Percentiles rank a stretch among this genome's conserved stretches.
These are phyloP conservation scores for Brassica cretica DNA, from an alignment of 345 rosid species.

Conservation along the genomic window DNA sequence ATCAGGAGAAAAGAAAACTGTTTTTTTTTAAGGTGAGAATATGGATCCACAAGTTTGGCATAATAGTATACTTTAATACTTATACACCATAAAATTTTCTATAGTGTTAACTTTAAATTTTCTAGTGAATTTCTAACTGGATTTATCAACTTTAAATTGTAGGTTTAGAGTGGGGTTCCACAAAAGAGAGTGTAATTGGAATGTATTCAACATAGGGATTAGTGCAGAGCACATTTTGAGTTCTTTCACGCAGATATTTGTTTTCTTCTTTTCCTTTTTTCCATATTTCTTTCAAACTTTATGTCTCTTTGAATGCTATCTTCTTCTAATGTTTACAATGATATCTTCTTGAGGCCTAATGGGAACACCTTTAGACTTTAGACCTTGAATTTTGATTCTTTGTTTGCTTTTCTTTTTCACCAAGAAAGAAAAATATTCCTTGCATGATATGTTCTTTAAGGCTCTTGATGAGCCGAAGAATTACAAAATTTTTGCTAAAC, in stretches of 20 bases:
- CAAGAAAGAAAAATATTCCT: slow-evolving; percentile 22
- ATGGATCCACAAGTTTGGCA: slow-evolving; percentile 20
- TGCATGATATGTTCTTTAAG: slow-evolving; percentile 5
- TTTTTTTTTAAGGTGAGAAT: slow-evolving; percentile 1
- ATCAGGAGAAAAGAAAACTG: slow-evolving; percentile 9
- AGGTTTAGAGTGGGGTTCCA: slow-evolving; percentile 29
- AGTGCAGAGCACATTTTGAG: slow-evolving; percentile 33
- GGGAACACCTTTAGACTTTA: slow-evolving; percentile 20
- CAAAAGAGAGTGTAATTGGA: slow-evolving; percentile 5
- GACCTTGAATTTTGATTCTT: slow-evolving; percentile 27
- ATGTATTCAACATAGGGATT: slow-evolving; percentile 39
- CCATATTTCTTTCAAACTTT: slow-evolving; percentile 31
- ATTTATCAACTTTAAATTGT: slow-evolving; percentile 3
- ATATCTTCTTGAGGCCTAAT: neutral
- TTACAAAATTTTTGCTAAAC: neutral
- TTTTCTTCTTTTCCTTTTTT: slow-evolving; percentile 17
- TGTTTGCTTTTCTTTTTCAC: slow-evolving; percentile 14
- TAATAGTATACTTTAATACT: neutral
- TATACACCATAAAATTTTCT: neutral
- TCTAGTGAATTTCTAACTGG: neutral
- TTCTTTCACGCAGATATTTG: slow-evolving; percentile 18
- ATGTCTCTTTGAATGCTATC: slow-evolving; percentile 40
- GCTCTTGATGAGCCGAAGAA: neutral
- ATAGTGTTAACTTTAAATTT: neutral
- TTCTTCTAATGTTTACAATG: slow-evolving; percentile 29